Conservation (phyloP, 352 stramenopile species). For the Phytopythium oedochilum region DNA sequence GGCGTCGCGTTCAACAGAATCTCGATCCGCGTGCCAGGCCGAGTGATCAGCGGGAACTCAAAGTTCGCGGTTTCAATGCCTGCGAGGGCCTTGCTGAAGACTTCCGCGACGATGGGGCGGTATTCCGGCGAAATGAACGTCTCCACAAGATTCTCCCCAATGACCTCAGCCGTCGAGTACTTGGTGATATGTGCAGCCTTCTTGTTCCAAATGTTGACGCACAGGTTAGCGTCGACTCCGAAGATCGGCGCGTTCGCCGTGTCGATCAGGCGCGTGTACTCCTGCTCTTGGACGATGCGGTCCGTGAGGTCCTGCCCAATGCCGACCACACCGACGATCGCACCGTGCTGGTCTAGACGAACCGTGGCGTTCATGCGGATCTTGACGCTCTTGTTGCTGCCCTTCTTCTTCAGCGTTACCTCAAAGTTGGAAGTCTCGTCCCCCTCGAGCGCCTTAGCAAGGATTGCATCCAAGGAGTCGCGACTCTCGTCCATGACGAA, state of each 20-base stretch:
- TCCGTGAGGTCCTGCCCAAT: slow-evolving; percentile 87
- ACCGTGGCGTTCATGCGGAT: slow-evolving; percentile 71
- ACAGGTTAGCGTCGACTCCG: slow-evolving; percentile 83
- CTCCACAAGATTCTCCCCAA: slow-evolving; percentile 76
- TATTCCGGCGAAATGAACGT: slow-evolving; percentile 83
- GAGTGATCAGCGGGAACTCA: slow-evolving; percentile 82
- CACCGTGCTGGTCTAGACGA: slow-evolving; percentile 59
- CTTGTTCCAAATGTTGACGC: slow-evolving; percentile 92
- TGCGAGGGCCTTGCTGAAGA: slow-evolving; percentile 63
- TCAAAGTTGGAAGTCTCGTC: slow-evolving; percentile 85
- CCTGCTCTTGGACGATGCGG: slow-evolving; percentile 81
- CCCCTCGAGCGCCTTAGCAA: slow-evolving; percentile 53
- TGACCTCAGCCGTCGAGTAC: slow-evolving; percentile 73
- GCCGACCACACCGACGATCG: slow-evolving; percentile 80
- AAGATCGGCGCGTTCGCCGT: slow-evolving; percentile 90
- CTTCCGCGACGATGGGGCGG: slow-evolving; percentile 56
- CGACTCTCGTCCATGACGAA: slow-evolving; percentile 59
- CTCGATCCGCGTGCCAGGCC: slow-evolving; percentile 63
- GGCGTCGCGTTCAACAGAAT: slow-evolving; percentile 76
- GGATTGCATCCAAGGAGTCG: slow-evolving; percentile 35
- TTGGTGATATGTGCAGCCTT: slow-evolving; percentile 88
- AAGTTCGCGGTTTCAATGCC: slow-evolving; percentile 83
- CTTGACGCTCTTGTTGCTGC: slow-evolving; percentile 51
- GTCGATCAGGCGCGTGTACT: slow-evolving; percentile 89
- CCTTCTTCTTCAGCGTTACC: slow-evolving; percentile 69